Conservation (phyloP, 768 basidiomycete genomes). For the Termitomyces titanicus region DNA sequence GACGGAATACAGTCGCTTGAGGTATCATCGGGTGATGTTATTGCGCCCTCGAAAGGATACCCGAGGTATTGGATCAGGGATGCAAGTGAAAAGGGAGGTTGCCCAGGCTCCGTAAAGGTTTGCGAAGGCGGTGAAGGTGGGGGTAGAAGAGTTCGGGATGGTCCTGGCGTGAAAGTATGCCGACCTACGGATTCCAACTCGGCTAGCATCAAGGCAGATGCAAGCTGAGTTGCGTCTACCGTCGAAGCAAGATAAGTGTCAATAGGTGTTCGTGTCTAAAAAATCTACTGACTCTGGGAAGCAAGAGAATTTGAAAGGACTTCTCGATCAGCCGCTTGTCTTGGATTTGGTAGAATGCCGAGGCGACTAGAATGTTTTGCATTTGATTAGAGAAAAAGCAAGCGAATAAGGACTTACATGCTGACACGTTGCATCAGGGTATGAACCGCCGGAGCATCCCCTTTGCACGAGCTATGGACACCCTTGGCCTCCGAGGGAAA, state of each 20-base stretch:
- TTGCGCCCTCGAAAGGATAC: no score
- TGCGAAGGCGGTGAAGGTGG: neutral
- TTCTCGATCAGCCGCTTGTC: neutral
- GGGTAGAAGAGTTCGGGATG: neutral
- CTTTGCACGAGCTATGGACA: neutral
- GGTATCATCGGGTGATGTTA: neutral
- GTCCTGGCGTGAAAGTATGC: neutral
- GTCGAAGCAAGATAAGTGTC: neutral
- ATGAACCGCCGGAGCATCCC: neutral
- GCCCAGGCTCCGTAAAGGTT: neutral
- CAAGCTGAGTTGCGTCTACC: neutral
- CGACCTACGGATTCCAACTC: neutral
- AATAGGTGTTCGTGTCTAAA: neutral
- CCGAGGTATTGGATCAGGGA: neutral
- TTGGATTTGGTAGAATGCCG: neutral
- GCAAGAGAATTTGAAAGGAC: neutral
- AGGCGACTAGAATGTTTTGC: constrained; percentile 7
- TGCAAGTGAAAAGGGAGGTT: neutral
- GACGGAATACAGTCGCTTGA: neutral
- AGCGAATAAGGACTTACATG: constrained; percentile 6
- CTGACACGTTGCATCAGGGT: neutral
- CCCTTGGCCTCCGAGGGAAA: neutral
- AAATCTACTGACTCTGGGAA: neutral
- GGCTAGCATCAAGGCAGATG: neutral
- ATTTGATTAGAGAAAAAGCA: neutral